phyloP scores from a whole-genome alignment of 192 early-diverging fungal species.

The Podila clonocystis region DNA sequence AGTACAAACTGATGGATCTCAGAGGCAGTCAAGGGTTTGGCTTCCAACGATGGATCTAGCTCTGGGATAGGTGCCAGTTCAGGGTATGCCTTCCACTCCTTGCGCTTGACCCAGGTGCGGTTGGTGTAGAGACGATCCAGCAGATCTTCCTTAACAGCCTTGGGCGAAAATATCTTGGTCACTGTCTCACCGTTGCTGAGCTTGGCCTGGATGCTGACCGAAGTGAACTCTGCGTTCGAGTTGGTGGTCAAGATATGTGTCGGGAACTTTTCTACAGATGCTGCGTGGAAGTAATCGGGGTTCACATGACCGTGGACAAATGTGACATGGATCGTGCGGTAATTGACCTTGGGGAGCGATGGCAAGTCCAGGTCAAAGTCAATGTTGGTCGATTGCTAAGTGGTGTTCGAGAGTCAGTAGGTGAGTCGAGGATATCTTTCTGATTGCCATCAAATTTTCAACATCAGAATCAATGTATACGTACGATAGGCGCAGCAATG shows the following conservation, averaged over 20 bases:
- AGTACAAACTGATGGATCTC: slow-evolving; percentile 5
- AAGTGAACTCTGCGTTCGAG: slow-evolving; percentile 52
- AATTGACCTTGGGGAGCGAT: slow-evolving; percentile 46
- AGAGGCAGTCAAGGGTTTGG: slow-evolving; percentile 26
- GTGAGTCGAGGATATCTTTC: neutral
- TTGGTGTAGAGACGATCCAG: slow-evolving; percentile 57
- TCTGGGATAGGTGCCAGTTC: slow-evolving; percentile 45
- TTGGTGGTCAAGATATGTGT: slow-evolving; percentile 62
- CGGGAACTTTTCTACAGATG: slow-evolving; percentile 46
- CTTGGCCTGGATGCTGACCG: slow-evolving; percentile 51
- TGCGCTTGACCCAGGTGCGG: slow-evolving; percentile 60
- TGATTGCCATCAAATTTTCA: too few relatives aligned
- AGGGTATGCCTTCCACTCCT: slow-evolving; percentile 72
- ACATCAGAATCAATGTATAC: neutral
- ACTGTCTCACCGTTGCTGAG: slow-evolving; percentile 57
- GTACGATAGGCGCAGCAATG: slow-evolving; percentile 67
- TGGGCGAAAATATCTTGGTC: slow-evolving; percentile 67
- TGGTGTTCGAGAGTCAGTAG: neutral
- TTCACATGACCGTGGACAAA: slow-evolving; percentile 64
- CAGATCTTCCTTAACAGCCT: slow-evolving; percentile 47
- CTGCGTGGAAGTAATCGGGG: slow-evolving; percentile 57
- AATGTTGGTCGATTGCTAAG: slow-evolving; percentile 46
- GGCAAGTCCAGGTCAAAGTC: slow-evolving; percentile 51
- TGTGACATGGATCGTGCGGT: slow-evolving; percentile 67
- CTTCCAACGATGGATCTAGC: slow-evolving; percentile 1